Percentiles rank a stretch among this genome's conserved stretches.
Conservation (phyloP, 345 rosid genomes). For the Orychophragmus violaceus region DNA sequence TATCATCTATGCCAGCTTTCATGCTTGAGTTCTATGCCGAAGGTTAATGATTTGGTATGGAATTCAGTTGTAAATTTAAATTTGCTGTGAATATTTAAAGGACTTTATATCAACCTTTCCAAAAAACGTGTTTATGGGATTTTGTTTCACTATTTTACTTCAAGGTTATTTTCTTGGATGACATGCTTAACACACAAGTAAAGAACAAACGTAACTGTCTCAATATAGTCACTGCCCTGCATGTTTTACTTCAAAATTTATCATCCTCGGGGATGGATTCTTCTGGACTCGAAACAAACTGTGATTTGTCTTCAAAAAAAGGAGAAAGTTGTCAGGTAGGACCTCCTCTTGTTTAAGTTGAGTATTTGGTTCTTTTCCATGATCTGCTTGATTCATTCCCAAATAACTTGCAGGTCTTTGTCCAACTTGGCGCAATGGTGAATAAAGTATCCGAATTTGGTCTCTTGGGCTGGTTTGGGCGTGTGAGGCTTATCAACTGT, state of each 20-base stretch:
- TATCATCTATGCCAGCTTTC: slow-evolving; percentile 54
- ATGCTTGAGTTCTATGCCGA: slow-evolving; percentile 43
- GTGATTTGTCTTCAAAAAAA: slow-evolving; percentile 29
- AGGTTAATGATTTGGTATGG: slow-evolving; percentile 60
- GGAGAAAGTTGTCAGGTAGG: slow-evolving; percentile 56
- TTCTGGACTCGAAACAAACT: slow-evolving; percentile 24
- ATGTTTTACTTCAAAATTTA: slow-evolving; percentile 43
- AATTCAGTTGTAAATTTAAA: slow-evolving; percentile 11
- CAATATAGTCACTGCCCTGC: slow-evolving; percentile 48
- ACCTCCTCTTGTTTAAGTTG: slow-evolving; percentile 7
- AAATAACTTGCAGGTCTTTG: slow-evolving; percentile 45
- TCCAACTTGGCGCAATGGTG: slow-evolving; percentile 53
- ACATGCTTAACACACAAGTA: slow-evolving; percentile 43
- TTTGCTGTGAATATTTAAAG: slow-evolving; percentile 2
- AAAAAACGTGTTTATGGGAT: background rate
- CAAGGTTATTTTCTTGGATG: slow-evolving; percentile 54
- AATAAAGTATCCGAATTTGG: slow-evolving; percentile 62
- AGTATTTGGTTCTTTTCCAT: background rate
- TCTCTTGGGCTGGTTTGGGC: slow-evolving; percentile 83
- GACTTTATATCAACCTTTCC: slow-evolving; percentile 1
- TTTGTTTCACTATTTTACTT: background rate
- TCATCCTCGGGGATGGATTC: slow-evolving; percentile 31
- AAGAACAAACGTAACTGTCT: slow-evolving; percentile 61
- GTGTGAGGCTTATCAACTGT: slow-evolving; percentile 67
- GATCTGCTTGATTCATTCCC: slow-evolving; percentile 18